Evolutionary conservation across 2,329 filamentous ascomycete species (phyloP), one percentile per base, ranked within the genome.

Genomic region (Gaeumannomyces tritici): DNA sequence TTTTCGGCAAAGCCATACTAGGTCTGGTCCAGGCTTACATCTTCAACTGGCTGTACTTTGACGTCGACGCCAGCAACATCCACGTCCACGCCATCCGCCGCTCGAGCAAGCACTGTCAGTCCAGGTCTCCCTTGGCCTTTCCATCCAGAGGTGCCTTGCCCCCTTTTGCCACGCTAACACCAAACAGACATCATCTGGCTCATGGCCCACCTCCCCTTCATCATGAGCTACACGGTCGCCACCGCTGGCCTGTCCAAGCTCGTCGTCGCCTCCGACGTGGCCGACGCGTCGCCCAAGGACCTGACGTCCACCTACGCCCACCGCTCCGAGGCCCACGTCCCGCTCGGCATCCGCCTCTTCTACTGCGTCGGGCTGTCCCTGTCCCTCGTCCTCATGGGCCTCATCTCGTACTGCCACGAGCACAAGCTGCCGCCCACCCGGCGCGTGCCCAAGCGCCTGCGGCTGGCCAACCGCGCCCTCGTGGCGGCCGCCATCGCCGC

Each of bases 11-110:
- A 70, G 84, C 84, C 1, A 75, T 85, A 12, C 71, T 87, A 15
- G 83, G 83, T 0, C 72, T 86, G 0, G 73, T 83, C 3, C 83
- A 85, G 66, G 81, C 82, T 0, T 86, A 84, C 68, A 73, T 78
- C 59, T 83, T 85, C 67, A 85, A 86, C 67, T 85, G 83, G 82
- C 76, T 87, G 12, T 87, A 87, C 69, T 86, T 87, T 68, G 84
- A 88, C 68, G 77, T 88, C 47, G 85, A 87, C 69, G 78, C 75
- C 21, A 76, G 76, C 62, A 82, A 83, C 68, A 74, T 88, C 24
- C 78, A 80, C 59, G 71, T 80, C 0, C 86, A 88, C 71, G 85
- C 86, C 11, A 88, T 89, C 63, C 76, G 86, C 12, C 75, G 84
- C 2, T 77, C 56, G 78, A 51, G 73, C 76, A 2, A 60, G 70